Percentiles rank a stretch among this genome's conserved stretches.
Evolutionary conservation across 1,284 basidiomycete species (phyloP).

Genomic region (Prillingera fragicola): DNA sequence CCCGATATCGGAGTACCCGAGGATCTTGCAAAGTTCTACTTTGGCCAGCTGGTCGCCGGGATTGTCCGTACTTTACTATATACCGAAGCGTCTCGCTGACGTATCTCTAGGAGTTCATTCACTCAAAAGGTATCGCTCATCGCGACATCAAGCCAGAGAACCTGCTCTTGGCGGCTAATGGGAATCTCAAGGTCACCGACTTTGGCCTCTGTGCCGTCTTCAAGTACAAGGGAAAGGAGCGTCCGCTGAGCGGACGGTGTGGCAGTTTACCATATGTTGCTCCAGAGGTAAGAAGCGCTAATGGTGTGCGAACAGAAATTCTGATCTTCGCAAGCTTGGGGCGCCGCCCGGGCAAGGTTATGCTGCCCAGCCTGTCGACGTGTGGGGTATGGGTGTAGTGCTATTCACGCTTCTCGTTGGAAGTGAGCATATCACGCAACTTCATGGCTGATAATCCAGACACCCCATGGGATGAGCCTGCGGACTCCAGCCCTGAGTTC

Average conservation of each 20-base stretch:
- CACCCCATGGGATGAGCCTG: slow-evolving; percentile 97
- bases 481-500: slow-evolving; percentile 70
- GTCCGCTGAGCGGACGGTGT: slow-evolving; percentile 73
- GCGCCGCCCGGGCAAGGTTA: slow-evolving; percentile 55
- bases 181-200: slow-evolving; percentile 81
- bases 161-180: slow-evolving; percentile 70
- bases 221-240: slow-evolving; percentile 78
- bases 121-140: slow-evolving; percentile 85
- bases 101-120: slow-evolving; percentile 64
- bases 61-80: slow-evolving; percentile 46
- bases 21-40: slow-evolving; percentile 86
- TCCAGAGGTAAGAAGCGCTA: slow-evolving; percentile 76
- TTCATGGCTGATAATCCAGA: slow-evolving; percentile 52
- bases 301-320: slow-evolving; percentile 14
- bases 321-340: slow-evolving; percentile 31
- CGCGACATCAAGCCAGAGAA: slow-evolving; percentile 97
- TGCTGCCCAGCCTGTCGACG: slow-evolving; percentile 84
- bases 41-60: slow-evolving; percentile 78
- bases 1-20: slow-evolving; percentile 84
- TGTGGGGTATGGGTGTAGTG: slow-evolving; percentile 96
- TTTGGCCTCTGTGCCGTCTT: slow-evolving; percentile 93
- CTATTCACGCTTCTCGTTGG: slow-evolving; percentile 86
- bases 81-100: neutral
- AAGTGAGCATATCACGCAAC: slow-evolving; percentile 55
- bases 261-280: slow-evolving; percentile 94